Percentiles rank a stretch among this genome's conserved stretches.
These are phyloP conservation scores for Loxodes magnus DNA, from an alignment of 73 alveolate species.

Conservation along the genomic window DNA sequence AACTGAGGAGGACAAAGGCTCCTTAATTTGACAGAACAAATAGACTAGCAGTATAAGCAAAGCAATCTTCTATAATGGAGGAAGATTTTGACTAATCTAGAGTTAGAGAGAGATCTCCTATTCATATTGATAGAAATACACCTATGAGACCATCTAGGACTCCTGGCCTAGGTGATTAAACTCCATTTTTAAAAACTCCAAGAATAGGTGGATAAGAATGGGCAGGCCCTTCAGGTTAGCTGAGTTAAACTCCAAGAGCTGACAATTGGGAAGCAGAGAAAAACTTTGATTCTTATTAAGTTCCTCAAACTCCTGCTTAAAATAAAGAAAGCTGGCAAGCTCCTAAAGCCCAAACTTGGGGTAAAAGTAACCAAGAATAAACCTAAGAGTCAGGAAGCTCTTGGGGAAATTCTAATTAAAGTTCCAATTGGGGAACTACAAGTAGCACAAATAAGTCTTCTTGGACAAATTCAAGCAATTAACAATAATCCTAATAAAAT, in stretches of 20 bases:
- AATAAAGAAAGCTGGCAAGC: no score
- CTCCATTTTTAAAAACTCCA: slow-evolving; percentile 4
- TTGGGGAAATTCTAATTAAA: neutral
- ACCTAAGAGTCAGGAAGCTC: slow-evolving; percentile 1
- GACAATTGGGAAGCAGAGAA: slow-evolving; percentile 10
- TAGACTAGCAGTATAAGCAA: neutral
- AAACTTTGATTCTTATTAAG: slow-evolving; percentile 5
- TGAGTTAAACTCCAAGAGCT: slow-evolving; percentile 15
- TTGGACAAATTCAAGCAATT: no score
- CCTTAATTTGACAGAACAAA: slow-evolving; percentile 8
- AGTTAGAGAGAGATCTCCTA: neutral
- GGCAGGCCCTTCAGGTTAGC: slow-evolving; percentile 6
- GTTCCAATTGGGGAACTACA: no score
- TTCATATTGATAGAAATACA: neutral
- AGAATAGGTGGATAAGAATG: slow-evolving; percentile 1
- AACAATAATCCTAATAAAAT: no score
- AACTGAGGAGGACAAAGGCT: slow-evolving; percentile 6
- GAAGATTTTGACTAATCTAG: no score
- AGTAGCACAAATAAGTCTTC: no score
- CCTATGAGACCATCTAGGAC: slow-evolving; percentile 5
- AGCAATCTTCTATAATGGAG: neutral
- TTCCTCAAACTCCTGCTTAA: no score
- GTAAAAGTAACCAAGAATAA: no score
- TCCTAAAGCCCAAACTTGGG: no score
- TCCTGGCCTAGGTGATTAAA: neutral